Percentiles rank a stretch among this genome's conserved stretches.
These are phyloP conservation scores for Mesembryanthemum crystallinum DNA, from an alignment of 148 eudicot species.

Conservation along the genomic window DNA sequence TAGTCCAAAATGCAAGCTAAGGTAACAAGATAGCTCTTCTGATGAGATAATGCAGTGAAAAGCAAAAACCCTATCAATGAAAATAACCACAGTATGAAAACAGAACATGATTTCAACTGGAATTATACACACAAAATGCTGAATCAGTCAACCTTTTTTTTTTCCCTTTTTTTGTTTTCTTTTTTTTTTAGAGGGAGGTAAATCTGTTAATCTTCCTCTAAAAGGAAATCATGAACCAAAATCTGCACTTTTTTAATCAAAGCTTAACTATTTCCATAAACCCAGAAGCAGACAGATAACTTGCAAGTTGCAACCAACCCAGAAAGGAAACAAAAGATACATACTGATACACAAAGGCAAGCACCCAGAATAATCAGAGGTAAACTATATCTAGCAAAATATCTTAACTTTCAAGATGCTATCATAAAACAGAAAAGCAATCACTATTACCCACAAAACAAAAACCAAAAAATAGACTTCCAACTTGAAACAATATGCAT, in stretches of 20 bases:
- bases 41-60: background rate
- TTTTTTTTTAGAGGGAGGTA: background rate
- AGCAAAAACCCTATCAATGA: background rate
- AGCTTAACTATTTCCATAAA: conserved; percentile 12
- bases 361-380: background rate
- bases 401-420: background rate
- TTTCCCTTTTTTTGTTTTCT: background rate
- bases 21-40: background rate
- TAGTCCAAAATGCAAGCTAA: background rate
- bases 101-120: background rate
- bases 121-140: conserved; percentile 9
- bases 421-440: background rate
- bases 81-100: background rate
- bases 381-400: background rate
- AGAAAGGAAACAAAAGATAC: background rate
- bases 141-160: background rate
- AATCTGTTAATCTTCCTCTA: conserved; percentile 8
- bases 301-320: conserved; percentile 8
- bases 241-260: conserved; percentile 18
- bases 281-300: conserved; percentile 21
- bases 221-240: conserved; percentile 20
- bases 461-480: background rate
- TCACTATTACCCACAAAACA: background rate
- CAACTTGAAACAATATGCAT: background rate
- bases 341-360: conserved; percentile 5